Evolutionary conservation across 331 rosid genomes (phyloP).

Genomic region (Prunus yedoensis): DNA sequence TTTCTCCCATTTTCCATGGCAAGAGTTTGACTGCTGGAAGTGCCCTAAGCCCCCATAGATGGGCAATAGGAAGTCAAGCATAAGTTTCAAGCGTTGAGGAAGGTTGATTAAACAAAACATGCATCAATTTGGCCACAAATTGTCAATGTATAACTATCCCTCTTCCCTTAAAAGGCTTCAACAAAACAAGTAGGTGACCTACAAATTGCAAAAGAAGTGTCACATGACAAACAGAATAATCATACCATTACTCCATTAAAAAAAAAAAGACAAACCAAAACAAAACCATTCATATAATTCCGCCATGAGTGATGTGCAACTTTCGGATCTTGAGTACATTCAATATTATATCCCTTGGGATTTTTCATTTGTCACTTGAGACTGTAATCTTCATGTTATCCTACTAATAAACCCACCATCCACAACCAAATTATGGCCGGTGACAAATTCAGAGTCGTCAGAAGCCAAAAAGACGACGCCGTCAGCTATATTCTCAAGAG

Average conservation of each 20-base stretch:
- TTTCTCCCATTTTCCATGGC: too few relatives aligned
- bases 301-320: slow-evolving; percentile 95
- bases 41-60: too few relatives aligned
- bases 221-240: slow-evolving; percentile 9
- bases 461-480: slow-evolving; percentile 14
- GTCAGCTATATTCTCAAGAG: neutral
- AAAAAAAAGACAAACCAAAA: slow-evolving; percentile 36
- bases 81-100: too few relatives aligned
- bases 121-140: too few relatives aligned
- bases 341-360: too few relatives aligned
- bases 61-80: too few relatives aligned
- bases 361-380: too few relatives aligned
- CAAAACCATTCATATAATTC: slow-evolving; percentile 95
- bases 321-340: slow-evolving; percentile 21
- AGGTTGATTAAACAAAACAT: too few relatives aligned
- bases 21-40: too few relatives aligned
- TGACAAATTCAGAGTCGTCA: neutral
- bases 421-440: slow-evolving; percentile 11
- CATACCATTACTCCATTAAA: slow-evolving; percentile 7
- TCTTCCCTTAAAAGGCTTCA: slow-evolving; percentile 24
- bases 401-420: slow-evolving; percentile 4
- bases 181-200: slow-evolving; percentile 89
- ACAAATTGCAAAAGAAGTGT: slow-evolving; percentile 31
- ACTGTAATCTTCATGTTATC: too few relatives aligned
- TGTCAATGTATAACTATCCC: too few relatives aligned